Evolutionary conservation across 768 basidiomycete genomes (phyloP).

Genomic region (Termitomyces sp.): DNA sequence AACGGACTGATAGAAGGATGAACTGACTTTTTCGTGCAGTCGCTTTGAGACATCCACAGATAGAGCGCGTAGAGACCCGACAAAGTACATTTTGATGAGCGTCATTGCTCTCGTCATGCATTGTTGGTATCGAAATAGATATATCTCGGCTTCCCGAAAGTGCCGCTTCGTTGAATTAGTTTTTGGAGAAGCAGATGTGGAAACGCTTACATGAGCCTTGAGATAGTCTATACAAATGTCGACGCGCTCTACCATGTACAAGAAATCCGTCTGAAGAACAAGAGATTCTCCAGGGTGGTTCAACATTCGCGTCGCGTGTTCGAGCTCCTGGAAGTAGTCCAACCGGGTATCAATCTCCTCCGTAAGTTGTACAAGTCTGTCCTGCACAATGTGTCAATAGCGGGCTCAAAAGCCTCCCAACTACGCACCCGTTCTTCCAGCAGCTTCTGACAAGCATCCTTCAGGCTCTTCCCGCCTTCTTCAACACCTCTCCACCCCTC

Average conservation of each 20-base stretch:
- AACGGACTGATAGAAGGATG: neutral
- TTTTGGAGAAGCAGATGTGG: neutral
- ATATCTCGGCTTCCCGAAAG: constrained; percentile 89
- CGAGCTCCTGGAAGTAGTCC: constrained; percentile 94
- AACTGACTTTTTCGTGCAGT: constrained; percentile 63
- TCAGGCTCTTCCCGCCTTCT: constrained; percentile 85
- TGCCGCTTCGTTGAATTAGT: constrained; percentile 52
- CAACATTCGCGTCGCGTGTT: constrained; percentile 87
- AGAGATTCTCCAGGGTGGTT: constrained; percentile 92
- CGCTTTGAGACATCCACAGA: constrained; percentile 74
- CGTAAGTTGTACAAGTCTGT: constrained; percentile 68
- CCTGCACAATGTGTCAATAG: constrained; percentile 35
- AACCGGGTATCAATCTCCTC: constrained; percentile 79
- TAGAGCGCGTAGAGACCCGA: constrained; percentile 75
- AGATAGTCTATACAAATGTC: constrained; percentile 93
- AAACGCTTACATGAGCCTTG: constrained; percentile 65
- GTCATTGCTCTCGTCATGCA: constrained; percentile 99
- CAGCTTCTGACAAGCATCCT: constrained; percentile 86
- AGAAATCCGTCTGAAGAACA: constrained; percentile 85
- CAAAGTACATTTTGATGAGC: constrained; percentile 95
- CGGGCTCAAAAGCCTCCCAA: neutral
- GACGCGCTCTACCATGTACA: constrained; percentile 94
- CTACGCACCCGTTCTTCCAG: constrained; percentile 80
- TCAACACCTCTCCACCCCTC: constrained; percentile 85
- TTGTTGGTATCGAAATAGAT: constrained; percentile 95